Evolutionary conservation across 345 rosid species (phyloP), one percentile per base, ranked within the genome.

Genomic region (Orychophragmus violaceus): DNA sequence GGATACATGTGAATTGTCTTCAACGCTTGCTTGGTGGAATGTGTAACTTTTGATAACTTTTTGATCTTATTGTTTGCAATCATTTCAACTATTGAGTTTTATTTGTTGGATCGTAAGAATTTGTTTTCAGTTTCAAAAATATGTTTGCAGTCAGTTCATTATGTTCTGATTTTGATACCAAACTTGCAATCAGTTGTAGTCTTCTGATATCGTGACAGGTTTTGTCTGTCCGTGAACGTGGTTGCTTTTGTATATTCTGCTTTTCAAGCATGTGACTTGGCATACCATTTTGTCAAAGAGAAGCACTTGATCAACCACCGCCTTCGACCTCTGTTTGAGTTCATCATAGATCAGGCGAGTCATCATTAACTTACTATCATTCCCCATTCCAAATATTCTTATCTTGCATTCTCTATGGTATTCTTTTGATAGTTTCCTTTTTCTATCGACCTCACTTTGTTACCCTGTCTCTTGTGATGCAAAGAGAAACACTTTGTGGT

Each of bases 341-440:
- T 94, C 81, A 78, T 83, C 76, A 79, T 94, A 77, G 99, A 94
- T 79, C 99, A 94, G 90, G 99, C 71, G 75, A 88, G 85, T 79
- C 53, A 12, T 53, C 46, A 17, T 62, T 36, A 28, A 5, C 41
- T 51, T 29, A 51, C 35, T 49, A 3, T 56, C 1, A 2, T 39
- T 49, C 13, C 0, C 13, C 17, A 36, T 56, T 46, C 33, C 30
- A 24, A 55, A 45, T 42, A 13, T 1, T 22, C 19, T 72, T 11
- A 6, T 48, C 16, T 36, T 64, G 27, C 35, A 2, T 14, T 19
- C 70, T 52, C 36, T 54, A n/a, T 53, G 39, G 52, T 61, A 11
- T 35, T 68, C 13, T 5, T 46, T 46, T 35, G 19, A 37, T 36
- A n/a, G 16, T 27, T 21, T 19, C 1, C 49, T 69, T 13, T 39